phyloP scores from a whole-genome alignment of 1,284 basidiomycete species.

The Ganoderma sp. region DNA sequence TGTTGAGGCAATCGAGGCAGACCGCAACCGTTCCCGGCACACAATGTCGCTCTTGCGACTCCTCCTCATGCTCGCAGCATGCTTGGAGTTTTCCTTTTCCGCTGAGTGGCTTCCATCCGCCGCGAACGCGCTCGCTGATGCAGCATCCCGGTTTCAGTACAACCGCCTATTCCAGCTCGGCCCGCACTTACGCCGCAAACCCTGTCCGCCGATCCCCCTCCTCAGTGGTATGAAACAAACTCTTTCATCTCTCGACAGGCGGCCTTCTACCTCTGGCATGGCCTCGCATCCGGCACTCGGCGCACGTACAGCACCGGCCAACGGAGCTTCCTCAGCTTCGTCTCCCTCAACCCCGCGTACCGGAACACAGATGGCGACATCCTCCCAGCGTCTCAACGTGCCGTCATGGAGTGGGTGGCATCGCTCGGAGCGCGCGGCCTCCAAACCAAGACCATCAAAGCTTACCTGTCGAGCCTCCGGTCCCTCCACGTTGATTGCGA shows the following conservation, averaged over 20 bases:
- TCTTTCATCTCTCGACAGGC: slow-evolving; percentile 17
- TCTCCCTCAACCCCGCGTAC: slow-evolving; percentile 32
- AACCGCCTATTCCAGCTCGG: slow-evolving; percentile 13
- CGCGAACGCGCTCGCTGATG: slow-evolving; percentile 19
- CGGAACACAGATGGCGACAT: slow-evolving; percentile 20
- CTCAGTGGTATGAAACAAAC: slow-evolving; percentile 20
- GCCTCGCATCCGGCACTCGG: slow-evolving; percentile 40
- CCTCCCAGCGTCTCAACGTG: slow-evolving; percentile 39
- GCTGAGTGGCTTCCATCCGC: slow-evolving; percentile 13
- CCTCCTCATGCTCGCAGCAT: slow-evolving; percentile 19
- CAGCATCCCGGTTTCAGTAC: slow-evolving; percentile 24
- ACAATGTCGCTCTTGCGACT: slow-evolving; percentile 16
- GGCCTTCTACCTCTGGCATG: slow-evolving; percentile 34
- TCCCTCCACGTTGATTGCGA: slow-evolving; percentile 38
- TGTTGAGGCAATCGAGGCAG: slow-evolving; percentile 13
- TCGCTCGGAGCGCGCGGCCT: slow-evolving; percentile 7
- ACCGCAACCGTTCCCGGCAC: slow-evolving; percentile 13
- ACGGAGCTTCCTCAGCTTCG: slow-evolving; percentile 39
- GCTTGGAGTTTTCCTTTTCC: slow-evolving; percentile 12
- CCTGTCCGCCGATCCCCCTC: slow-evolving; percentile 14
- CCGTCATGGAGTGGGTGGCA: slow-evolving; percentile 41
- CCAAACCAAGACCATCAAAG: slow-evolving; percentile 42
- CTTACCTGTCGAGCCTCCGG: slow-evolving; percentile 35
- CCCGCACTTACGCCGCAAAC: slow-evolving; percentile 6
- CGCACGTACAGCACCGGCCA: slow-evolving; percentile 40